Conservation (phyloP, 108 stramenopile genomes). For the Fistulifera solaris region DNA sequence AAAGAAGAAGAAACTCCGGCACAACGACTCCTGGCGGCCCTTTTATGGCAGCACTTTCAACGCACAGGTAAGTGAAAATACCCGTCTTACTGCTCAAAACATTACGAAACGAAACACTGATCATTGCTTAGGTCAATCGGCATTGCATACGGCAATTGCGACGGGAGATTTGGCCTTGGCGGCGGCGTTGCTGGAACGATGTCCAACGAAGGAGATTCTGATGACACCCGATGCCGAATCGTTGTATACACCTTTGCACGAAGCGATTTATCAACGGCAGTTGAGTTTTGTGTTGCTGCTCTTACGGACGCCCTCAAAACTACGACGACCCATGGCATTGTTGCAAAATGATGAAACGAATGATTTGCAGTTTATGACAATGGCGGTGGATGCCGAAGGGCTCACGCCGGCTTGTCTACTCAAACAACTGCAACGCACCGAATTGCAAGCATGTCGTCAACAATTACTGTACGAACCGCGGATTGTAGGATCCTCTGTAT, state of each 20-base stretch:
- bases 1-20: too few relatives aligned
- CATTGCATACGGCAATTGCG: too few relatives aligned
- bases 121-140: too few relatives aligned
- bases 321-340: conserved; percentile 21
- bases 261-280: conserved; percentile 39
- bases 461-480: conserved; percentile 2
- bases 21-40: too few relatives aligned
- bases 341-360: conserved; percentile 2
- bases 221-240: conserved; percentile 35
- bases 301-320: conserved; percentile 21
- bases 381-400: conserved; percentile 44
- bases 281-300: conserved; percentile 40
- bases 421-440: conserved; percentile 28
- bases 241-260: conserved; percentile 62
- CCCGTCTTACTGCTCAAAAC: too few relatives aligned
- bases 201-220: too few relatives aligned
- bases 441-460: conserved; percentile 40
- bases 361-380: background rate
- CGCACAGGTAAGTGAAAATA: too few relatives aligned
- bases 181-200: too few relatives aligned
- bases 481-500: conserved; percentile 1
- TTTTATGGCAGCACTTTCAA: too few relatives aligned
- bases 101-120: too few relatives aligned
- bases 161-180: too few relatives aligned
- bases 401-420: conserved; percentile 55